Conservation (phyloP, 352 stramenopile species). For the Globisporangium middletonii region DNA sequence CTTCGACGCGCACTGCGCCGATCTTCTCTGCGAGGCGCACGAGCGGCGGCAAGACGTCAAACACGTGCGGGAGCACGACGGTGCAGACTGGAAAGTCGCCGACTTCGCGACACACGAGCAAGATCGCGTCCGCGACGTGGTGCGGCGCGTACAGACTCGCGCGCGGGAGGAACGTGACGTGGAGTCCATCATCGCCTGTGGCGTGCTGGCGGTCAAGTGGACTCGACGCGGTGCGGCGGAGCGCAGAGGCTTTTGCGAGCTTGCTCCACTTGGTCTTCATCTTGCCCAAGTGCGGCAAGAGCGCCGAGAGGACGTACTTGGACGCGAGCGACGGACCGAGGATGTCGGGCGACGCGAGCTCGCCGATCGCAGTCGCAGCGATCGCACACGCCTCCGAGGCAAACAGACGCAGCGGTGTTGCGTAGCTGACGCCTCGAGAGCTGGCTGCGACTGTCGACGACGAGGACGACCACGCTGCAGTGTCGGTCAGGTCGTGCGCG, state of each 20-base stretch:
- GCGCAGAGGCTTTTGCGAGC: constrained; percentile 29
- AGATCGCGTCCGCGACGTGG: constrained; percentile 54
- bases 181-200: constrained; percentile 27
- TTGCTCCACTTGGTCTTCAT: constrained; percentile 53
- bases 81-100: constrained; percentile 37
- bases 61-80: constrained; percentile 47
- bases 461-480: not conserved
- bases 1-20: constrained; percentile 53
- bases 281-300: constrained; percentile 54
- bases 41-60: constrained; percentile 53
- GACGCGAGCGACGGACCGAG: constrained; percentile 48
- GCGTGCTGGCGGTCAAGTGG: constrained; percentile 21
- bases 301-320: constrained; percentile 51
- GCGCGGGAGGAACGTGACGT: constrained; percentile 61
- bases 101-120: constrained; percentile 60
- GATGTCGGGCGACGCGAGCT: constrained; percentile 42
- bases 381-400: constrained; percentile 35
- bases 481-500: not conserved
- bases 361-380: constrained; percentile 35
- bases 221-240: constrained; percentile 20
- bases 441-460: constrained; percentile 3
- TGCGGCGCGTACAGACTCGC: constrained; percentile 54
- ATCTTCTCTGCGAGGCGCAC: constrained; percentile 57
- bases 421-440: too few relatives aligned
- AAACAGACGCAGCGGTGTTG: constrained; percentile 26